Base-by-base conservation (phyloP, 2,329 filamentous ascomycete genomes). In the Epicoccum sorghinum region DNA sequence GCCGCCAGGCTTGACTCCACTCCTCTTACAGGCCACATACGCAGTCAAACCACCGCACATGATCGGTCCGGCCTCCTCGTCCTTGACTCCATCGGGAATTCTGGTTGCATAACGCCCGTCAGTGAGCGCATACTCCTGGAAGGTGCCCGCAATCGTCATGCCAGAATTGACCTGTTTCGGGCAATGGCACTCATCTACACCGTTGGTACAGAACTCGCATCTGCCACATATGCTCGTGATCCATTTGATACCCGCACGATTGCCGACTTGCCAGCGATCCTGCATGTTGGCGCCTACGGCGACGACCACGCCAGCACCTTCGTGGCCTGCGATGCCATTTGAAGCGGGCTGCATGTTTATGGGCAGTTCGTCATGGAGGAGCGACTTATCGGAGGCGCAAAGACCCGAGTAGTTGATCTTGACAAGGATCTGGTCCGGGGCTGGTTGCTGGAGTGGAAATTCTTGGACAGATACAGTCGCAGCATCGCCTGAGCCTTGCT, bases 221-320 rank as follows among this genome's bases (percentile, higher is more conserved):
- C 81, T 76, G 55, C 95, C 81, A 77, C 93, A 96, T 35, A 89
- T 87, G 60, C 90, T 89, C 75, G 96, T 32, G 12, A 52, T 52
- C 50, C 43, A 52, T 82, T 80, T 77, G 52, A 77, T 69, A 5
- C 82, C 82, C 2, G 77, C 83, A 23, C 83, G 73, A 57, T 85
- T 80, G 4, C 83, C 83, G 1, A 62, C 27, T 41, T 91, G 79
- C 67, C 68, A 70, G 57, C 95, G 78, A 66, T 93, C 89, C 10
- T 82, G 78, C 58, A 95, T 90, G 37, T 93, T 83, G 24, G 87
- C 80, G 65, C 92, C 92, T 81, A 63, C 58, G 22, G 54, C 58
- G 33, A 96, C 91, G 36, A 96, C 89, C 45, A 91, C 77, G 69
- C 92, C 91, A 24, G 90, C 91, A 66, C 92, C 85, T 72, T 86